Base-by-base conservation (phyloP, 2,329 filamentous ascomycete genomes). In the Fonsecaea erecta region DNA sequence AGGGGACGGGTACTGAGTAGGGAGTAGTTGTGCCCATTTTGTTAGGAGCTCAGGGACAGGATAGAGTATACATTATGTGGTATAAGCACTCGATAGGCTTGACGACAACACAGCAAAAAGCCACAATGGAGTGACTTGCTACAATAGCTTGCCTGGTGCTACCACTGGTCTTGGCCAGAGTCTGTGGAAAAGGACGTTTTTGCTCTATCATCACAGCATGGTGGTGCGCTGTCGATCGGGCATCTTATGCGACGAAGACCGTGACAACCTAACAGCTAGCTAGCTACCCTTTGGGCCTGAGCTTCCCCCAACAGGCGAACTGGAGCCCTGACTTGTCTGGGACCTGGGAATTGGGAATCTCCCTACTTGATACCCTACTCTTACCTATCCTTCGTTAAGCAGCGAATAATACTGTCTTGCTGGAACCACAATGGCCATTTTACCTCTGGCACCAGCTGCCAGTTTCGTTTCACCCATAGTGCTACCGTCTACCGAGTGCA, bases 211-310 rank as follows among this genome's bases (percentile, higher is more conserved):
- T 56, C 53, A 32, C 32, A 56, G 34, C 53, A 56, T 40, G 53
- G 53, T 43, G 53, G 53, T 43, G 53, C 43, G 53, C 53, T 56
- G 53, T 56, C 53, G 34, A 56, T 37, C 53, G 32, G 52, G 53
- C 53, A 56, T 40, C 53, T 28, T 56, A 56, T 56, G 34, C 53
- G 34, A 56, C 53, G 53, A 56, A 56, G 40, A 56, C 18, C 53
- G 53, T 56, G 53, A 56, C 53, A 43, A 56, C 53, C 53, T 56
- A 56, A 56, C n/a, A n/a, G n/a, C n/a, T 43, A 56, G 53, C n/a
- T 56, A 43, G 53, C 53, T 56, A 26, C 53, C 53, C 21, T 56
- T 40, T 56, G 53, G 53, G 53, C 53, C 30, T 56, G 53, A 56
- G 53, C 53, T 56, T 56, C 40, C 32, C 53, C 53, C 53, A 43